Evolutionary conservation across 768 basidiomycete species (phyloP).

Genomic region (Lactarius quietus): DNA sequence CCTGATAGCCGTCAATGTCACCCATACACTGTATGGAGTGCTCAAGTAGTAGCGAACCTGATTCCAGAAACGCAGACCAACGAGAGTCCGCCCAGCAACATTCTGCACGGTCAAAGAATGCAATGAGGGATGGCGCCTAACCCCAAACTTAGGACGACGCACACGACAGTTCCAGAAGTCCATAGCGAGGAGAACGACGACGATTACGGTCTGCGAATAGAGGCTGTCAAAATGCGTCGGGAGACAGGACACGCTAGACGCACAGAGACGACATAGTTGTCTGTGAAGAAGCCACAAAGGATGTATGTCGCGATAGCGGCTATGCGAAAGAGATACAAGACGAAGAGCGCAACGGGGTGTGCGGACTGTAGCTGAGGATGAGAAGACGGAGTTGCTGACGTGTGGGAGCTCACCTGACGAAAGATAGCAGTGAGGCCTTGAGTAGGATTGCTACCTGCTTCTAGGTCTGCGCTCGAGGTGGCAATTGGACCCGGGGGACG

Average conservation of each 20-base stretch:
- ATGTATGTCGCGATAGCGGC: constrained; percentile 91
- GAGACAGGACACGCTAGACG: constrained; percentile 32
- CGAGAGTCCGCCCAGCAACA: constrained; percentile 88
- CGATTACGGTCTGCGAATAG: constrained; percentile 66
- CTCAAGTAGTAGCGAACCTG: constrained; percentile 47
- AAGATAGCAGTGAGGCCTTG: constrained; percentile 72
- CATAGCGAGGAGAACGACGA: constrained; percentile 91
- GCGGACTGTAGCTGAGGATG: constrained; percentile 49
- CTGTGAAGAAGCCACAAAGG: constrained; percentile 85
- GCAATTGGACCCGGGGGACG: constrained; percentile 46
- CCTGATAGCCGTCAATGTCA: constrained; percentile 39
- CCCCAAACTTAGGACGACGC: constrained; percentile 29
- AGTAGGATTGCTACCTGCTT: constrained; percentile 52
- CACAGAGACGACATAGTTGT: constrained; percentile 91
- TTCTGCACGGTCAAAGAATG: constrained; percentile 49
- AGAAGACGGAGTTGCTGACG: neutral
- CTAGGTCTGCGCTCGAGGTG: constrained; percentile 61
- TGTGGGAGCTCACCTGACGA: constrained; percentile 51
- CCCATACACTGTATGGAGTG: constrained; percentile 30
- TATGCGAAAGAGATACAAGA: constrained; percentile 83
- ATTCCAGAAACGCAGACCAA: constrained; percentile 97
- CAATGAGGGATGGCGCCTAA: neutral
- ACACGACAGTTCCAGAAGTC: constrained; percentile 99
- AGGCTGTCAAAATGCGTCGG: constrained; percentile 1
- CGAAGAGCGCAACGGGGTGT: constrained; percentile 80